These are phyloP conservation scores for Bipolaris gigantea DNA, from an alignment of 2,329 filamentous ascomycete genomes.

Conservation along the genomic window DNA sequence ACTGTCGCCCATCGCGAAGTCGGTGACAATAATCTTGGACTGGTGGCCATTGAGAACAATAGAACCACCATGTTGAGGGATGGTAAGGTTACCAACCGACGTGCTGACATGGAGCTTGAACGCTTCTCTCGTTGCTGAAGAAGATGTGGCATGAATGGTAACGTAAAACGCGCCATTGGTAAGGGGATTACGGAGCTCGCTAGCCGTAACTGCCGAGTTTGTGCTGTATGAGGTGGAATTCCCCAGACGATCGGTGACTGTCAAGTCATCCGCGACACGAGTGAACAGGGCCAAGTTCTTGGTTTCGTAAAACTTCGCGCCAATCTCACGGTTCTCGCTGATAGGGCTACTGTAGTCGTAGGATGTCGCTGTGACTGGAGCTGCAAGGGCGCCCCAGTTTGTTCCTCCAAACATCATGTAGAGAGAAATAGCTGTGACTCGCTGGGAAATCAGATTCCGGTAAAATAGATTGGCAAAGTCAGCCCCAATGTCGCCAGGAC, in stretches of 20 bases:
- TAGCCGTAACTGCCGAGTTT: slow-evolving; percentile 56
- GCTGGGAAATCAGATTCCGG: slow-evolving; percentile 62
- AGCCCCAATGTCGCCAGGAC: slow-evolving; percentile 56
- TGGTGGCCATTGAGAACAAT: slow-evolving; percentile 63
- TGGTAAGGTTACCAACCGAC: slow-evolving; percentile 56
- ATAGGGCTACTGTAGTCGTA: slow-evolving; percentile 68
- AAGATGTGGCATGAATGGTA: slow-evolving; percentile 57
- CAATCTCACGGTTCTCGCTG: slow-evolving; percentile 60
- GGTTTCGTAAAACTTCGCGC: slow-evolving; percentile 64
- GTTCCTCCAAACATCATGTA: slow-evolving; percentile 70
- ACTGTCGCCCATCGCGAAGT: slow-evolving; percentile 58
- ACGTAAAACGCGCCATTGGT: slow-evolving; percentile 63
- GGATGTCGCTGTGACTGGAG: slow-evolving; percentile 61
- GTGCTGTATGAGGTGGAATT: slow-evolving; percentile 56
- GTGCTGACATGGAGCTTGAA: slow-evolving; percentile 62
- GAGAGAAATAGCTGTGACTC: slow-evolving; percentile 61
- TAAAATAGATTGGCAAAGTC: slow-evolving; percentile 68
- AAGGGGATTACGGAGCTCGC: slow-evolving; percentile 61
- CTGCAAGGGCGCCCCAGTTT: slow-evolving; percentile 63
- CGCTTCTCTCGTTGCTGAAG: slow-evolving; percentile 53
- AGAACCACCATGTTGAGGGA: slow-evolving; percentile 54
- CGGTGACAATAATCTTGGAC: slow-evolving; percentile 63
- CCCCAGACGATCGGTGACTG: slow-evolving; percentile 55
- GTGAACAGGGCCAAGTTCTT: slow-evolving; percentile 65
- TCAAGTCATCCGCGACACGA: slow-evolving; percentile 59